A percentile compares a stretch with the other conserved stretches of the same genome.
phyloP scores from a whole-genome alignment of 2,329 filamentous ascomycete species.

The Aquanectria penicillioides region DNA sequence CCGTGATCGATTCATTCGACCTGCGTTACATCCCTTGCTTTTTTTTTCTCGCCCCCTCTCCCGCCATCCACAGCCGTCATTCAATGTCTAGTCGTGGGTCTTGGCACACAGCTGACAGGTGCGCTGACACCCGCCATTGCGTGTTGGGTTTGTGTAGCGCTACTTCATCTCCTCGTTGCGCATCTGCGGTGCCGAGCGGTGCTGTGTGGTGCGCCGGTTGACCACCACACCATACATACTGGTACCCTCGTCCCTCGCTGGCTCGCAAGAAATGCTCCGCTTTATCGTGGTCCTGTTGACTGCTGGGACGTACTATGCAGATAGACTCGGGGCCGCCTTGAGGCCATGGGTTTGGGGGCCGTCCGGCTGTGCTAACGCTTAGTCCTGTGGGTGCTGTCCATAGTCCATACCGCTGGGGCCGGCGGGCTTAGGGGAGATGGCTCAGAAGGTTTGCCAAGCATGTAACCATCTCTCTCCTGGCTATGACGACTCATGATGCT shows the following conservation, averaged over 20 bases:
- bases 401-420: neutral
- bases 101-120: conserved; percentile 27
- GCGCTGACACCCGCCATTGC: conserved; percentile 23
- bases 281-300: no score
- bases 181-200: neutral
- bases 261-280: conserved; percentile 4
- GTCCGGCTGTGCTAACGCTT: conserved; percentile 5
- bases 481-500: conserved; percentile 18
- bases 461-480: no score
- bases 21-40: conserved; percentile 19
- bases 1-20: conserved; percentile 24
- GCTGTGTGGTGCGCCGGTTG: conserved; percentile 9
- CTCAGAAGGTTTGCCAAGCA: neutral
- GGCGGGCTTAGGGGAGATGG: conserved; percentile 13
- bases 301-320: no score
- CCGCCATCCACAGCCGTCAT: conserved; percentile 8
- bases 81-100: conserved; percentile 21
- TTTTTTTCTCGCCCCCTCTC: conserved; percentile 6
- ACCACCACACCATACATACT: no score
- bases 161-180: conserved; percentile 25
- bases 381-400: conserved; percentile 2
- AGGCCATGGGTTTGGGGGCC: conserved; percentile 11
- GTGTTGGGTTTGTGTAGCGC: conserved; percentile 22
- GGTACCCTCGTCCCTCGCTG: conserved; percentile 2
- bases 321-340: no score